Conservation (phyloP, 1,284 basidiomycete species). For the Malassezia globosa region DNA sequence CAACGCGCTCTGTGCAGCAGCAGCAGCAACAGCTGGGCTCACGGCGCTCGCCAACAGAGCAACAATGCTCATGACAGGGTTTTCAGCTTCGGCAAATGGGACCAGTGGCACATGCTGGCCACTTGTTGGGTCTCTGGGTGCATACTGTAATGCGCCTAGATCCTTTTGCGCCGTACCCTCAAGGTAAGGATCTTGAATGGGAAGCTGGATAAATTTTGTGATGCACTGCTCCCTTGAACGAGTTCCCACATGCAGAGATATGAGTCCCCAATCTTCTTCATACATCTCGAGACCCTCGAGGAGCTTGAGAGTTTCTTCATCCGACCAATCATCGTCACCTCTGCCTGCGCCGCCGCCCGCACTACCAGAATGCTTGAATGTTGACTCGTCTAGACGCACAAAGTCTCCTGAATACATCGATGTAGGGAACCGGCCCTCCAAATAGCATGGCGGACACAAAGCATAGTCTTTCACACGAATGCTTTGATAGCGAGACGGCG, state of each 20-base stretch:
- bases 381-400: constrained; percentile 61
- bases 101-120: constrained; percentile 26
- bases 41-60: constrained; percentile 90
- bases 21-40: constrained; percentile 76
- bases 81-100: constrained; percentile 87
- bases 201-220: constrained; percentile 84
- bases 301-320: constrained; percentile 76
- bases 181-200: constrained; percentile 85
- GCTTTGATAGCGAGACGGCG: constrained; percentile 75
- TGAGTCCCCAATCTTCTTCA: constrained; percentile 87
- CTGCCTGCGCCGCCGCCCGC: constrained; percentile 48
- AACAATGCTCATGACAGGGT: constrained; percentile 96
- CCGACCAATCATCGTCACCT: constrained; percentile 66
- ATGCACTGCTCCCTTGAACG: constrained; percentile 88
- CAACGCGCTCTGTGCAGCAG: constrained; percentile 80
- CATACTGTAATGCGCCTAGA: constrained; percentile 66
- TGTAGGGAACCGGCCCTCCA: constrained; percentile 89
- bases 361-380: constrained; percentile 50
- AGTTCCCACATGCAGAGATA: constrained; percentile 84
- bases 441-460: constrained; percentile 61
- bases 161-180: constrained; percentile 50
- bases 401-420: constrained; percentile 96
- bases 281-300: constrained; percentile 95
- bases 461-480: constrained; percentile 74
- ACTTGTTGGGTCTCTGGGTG: constrained; percentile 24